Base-by-base conservation (phyloP, 768 basidiomycete genomes). In the Kondoa malvinella region DNA sequence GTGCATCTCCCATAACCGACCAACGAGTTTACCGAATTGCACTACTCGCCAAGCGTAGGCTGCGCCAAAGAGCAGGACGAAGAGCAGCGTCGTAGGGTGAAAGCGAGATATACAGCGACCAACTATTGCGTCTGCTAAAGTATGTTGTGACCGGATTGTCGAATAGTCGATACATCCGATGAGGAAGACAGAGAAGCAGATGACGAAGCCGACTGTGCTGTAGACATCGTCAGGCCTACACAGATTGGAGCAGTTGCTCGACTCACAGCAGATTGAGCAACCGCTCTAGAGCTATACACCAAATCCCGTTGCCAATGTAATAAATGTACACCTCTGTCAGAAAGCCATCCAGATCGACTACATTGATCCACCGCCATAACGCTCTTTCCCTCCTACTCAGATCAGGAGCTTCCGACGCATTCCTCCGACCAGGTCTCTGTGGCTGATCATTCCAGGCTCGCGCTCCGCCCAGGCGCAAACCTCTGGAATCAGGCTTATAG, bases 301-400 rank as follows among this genome's bases (percentile, higher is more conserved):
- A 96, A 34, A 96, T 87, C 1, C 95, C 95, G 76, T 95, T 95
- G 29, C 92, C 92, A 75, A 89, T 87, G 76, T 99, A 99, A 77
- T 97, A 99, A 58, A 82, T 81, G 77, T 99, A 97, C 2, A 80
- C 79, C 78, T 96, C 91, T 77, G 94, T 89, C 31, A 99, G 78
- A 77, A 92, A 99, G 4, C 85, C 86, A 74, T 99, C 95, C 50
- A 99, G 82, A 75, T 99, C 96, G 76, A 91, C 90, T 15, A 97
- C 91, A 75, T 99, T 99, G 68, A 96, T 91, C 95, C 95, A 99
- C 68, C 88, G 87, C 95, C 95, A 99, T 61, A 97, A 77, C 0
- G 95, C 95, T 68, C 85, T 86, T 77, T 99, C 92, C 66, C 76
- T 74, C 21, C 75, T 76, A 29, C 74, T 74, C 69, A 79, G 25